Percentiles rank a stretch among this genome's conserved stretches.
These are phyloP conservation scores for Mucor mucedo DNA, from an alignment of 371 early-diverging fungal genomes.

Conservation along the genomic window DNA sequence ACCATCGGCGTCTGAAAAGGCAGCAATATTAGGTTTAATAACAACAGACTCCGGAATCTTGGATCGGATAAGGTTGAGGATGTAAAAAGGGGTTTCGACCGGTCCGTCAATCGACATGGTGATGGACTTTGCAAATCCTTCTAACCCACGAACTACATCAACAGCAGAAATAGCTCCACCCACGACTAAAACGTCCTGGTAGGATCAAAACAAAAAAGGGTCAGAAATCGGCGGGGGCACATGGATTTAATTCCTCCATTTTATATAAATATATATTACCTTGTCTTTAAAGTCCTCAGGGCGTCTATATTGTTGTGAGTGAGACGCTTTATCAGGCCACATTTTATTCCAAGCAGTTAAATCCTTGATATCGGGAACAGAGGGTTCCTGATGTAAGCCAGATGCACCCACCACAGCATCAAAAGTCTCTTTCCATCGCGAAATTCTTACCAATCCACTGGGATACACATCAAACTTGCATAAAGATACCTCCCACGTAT, in stretches of 20 bases:
- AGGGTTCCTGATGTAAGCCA: constrained; percentile 40
- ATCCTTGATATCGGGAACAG: constrained; percentile 37
- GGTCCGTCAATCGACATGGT: constrained; percentile 37
- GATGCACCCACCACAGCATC: constrained; percentile 49
- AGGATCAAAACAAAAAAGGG: too few species aligned
- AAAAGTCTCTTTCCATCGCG: constrained; percentile 37
- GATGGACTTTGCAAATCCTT: constrained; percentile 32
- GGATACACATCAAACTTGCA: constrained; percentile 21
- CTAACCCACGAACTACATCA: constrained; percentile 39
- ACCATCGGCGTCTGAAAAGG: constrained; percentile 35
- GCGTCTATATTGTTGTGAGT: constrained; percentile 45
- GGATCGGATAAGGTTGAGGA: constrained; percentile 29
- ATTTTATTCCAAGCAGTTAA: constrained; percentile 33
- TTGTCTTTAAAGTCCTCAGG: constrained; percentile 40
- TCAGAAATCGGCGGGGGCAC: too few species aligned
- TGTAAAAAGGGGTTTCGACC: constrained; percentile 12
- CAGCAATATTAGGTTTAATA: constrained; percentile 25
- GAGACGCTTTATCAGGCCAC: constrained; percentile 34
- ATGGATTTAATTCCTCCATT: too few species aligned
- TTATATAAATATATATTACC: constrained; percentile 37
- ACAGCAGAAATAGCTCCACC: constrained; percentile 45
- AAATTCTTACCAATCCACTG: constrained; percentile 18
- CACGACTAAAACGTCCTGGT: constrained; percentile 43
- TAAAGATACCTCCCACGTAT: constrained; percentile 29
- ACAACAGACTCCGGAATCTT: constrained; percentile 24